Conservation (phyloP, 208 protist genomes). For the Acanthamoeba sp. region DNA sequence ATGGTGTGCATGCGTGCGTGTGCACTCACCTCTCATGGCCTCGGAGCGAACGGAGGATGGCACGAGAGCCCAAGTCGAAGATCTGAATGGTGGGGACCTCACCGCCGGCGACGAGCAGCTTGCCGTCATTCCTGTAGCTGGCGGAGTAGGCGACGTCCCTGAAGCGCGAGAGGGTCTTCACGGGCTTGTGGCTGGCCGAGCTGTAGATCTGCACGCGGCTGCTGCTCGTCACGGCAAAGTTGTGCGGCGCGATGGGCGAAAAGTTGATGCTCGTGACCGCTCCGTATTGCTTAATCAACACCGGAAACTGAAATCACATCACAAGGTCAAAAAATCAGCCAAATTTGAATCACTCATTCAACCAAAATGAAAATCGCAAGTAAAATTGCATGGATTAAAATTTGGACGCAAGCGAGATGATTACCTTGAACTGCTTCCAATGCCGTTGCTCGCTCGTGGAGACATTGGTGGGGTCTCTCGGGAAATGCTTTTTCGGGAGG, state of each 20-base stretch:
- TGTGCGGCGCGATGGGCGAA: slow-evolving; percentile 73
- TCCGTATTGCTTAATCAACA: slow-evolving; percentile 66
- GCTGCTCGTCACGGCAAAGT: slow-evolving; percentile 82
- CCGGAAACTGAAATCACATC: slow-evolving; percentile 43
- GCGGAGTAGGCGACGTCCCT: slow-evolving; percentile 79
- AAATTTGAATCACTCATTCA: too few species aligned
- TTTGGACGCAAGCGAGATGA: neutral
- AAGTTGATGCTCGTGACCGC: slow-evolving; percentile 81
- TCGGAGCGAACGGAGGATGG: slow-evolving; percentile 67
- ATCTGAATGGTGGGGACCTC: slow-evolving; percentile 73
- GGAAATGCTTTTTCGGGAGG: neutral
- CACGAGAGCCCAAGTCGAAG: slow-evolving; percentile 68
- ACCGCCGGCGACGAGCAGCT: slow-evolving; percentile 81
- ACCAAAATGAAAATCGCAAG: slow-evolving; percentile 10
- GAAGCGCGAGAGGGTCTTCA: slow-evolving; percentile 83
- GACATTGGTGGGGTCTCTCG: neutral
- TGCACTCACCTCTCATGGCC: slow-evolving; percentile 65
- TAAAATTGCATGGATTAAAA: neutral
- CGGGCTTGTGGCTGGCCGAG: slow-evolving; percentile 74
- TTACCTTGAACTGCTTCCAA: slow-evolving; percentile 70
- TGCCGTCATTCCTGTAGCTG: slow-evolving; percentile 78
- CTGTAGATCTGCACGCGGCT: slow-evolving; percentile 83
- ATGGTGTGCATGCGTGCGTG: neutral
- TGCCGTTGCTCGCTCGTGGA: neutral
- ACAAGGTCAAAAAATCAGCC: neutral